Conservation (phyloP, 129 eudicot species). For the Lactuca sativa region DNA sequence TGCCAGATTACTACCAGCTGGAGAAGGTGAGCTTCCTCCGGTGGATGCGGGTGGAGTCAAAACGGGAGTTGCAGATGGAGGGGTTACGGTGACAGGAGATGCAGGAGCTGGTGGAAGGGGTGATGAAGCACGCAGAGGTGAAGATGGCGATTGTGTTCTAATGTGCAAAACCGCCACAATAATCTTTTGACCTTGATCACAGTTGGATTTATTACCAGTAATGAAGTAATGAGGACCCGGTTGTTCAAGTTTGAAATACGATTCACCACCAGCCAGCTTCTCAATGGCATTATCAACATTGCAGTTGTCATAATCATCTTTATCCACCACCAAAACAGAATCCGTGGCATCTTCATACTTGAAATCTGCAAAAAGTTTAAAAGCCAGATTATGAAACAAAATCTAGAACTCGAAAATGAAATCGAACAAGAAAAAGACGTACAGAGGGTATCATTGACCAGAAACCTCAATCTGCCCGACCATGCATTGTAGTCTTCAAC, state of each 20-base stretch:
- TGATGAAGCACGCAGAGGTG: conserved; percentile 29
- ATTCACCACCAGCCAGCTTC: conserved; percentile 51
- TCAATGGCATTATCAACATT: conserved; percentile 38
- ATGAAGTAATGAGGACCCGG: conserved; percentile 79
- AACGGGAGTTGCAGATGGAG: conserved; percentile 16
- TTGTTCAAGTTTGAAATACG: conserved; percentile 46
- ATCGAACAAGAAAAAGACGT: not conserved
- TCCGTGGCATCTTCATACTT: conserved; percentile 54
- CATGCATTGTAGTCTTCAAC: conserved; percentile 29
- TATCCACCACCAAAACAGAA: conserved; percentile 71
- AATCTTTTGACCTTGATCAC: conserved; percentile 64
- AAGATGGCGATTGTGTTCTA: conserved; percentile 31
- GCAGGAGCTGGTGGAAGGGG: conserved; percentile 20
- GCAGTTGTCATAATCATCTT: conserved; percentile 54
- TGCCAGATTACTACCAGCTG: conserved; percentile 11
- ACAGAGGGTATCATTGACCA: conserved; percentile 37
- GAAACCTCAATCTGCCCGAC: conserved; percentile 34
- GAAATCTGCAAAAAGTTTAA: conserved; percentile 47
- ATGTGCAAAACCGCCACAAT: conserved; percentile 48
- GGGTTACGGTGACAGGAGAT: conserved; percentile 1
- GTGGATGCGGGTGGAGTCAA: conserved; percentile 9
- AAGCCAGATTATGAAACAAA: not conserved
- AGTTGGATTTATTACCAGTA: conserved; percentile 57
- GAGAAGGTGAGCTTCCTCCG: conserved; percentile 13
- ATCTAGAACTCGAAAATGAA: not conserved